A percentile compares a stretch with the other conserved stretches of the same genome.
Conservation (phyloP, 495 filamentous ascomycete species). For the Trichoderma asperelloides region DNA sequence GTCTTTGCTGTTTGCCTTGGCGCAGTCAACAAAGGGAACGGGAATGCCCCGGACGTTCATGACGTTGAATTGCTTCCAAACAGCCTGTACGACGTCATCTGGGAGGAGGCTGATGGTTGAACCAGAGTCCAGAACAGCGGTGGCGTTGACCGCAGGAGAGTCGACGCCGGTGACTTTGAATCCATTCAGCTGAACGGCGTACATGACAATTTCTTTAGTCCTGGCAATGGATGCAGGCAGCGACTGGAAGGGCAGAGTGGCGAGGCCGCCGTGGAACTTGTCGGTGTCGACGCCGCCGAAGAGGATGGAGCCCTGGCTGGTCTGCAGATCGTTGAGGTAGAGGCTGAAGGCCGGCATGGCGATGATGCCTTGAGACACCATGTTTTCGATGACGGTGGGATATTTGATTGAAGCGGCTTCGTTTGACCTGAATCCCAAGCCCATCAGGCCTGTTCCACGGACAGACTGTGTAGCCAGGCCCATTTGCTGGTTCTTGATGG, state of each 20-base stretch:
- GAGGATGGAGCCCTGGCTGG: slow-evolving; percentile 68
- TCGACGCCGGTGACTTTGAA: slow-evolving; percentile 24
- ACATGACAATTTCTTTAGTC: slow-evolving; percentile 25
- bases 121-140: slow-evolving; percentile 80
- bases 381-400: slow-evolving; percentile 65
- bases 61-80: slow-evolving; percentile 53
- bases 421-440: slow-evolving; percentile 73
- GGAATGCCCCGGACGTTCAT: slow-evolving; percentile 32
- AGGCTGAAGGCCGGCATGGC: slow-evolving; percentile 78
- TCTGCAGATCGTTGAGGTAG: slow-evolving; percentile 57
- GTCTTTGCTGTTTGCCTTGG: slow-evolving; percentile 46
- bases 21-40: slow-evolving; percentile 38
- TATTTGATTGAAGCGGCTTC: slow-evolving; percentile 61
- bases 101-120: slow-evolving; percentile 77
- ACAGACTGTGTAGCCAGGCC: slow-evolving; percentile 66
- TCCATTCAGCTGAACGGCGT: slow-evolving; percentile 29
- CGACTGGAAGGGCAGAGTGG: slow-evolving; percentile 57
- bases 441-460: slow-evolving; percentile 72
- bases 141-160: slow-evolving; percentile 34
- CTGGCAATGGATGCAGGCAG: slow-evolving; percentile 16
- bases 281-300: slow-evolving; percentile 85
- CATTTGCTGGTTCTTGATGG: slow-evolving; percentile 64
- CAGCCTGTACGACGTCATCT: slow-evolving; percentile 40
- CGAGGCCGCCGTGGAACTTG: slow-evolving; percentile 69
- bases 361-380: slow-evolving; percentile 63